These are phyloP conservation scores for Capsicum baccatum DNA, from an alignment of 257 asterid genomes.

Conservation along the genomic window DNA sequence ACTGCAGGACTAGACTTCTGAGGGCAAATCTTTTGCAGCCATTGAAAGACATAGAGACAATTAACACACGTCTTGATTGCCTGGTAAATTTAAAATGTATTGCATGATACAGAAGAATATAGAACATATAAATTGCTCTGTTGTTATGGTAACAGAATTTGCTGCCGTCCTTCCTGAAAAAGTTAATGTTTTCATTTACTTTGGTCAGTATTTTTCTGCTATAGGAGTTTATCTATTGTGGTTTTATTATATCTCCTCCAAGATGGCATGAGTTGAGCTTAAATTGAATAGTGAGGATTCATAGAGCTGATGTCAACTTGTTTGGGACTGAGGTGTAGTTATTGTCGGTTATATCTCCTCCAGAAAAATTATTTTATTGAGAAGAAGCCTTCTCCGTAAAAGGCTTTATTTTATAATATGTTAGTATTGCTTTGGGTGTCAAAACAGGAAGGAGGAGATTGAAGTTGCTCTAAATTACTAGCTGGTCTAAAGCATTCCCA, in stretches of 20 bases:
- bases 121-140: not conserved
- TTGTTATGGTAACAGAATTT: not conserved
- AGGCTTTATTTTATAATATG: not conserved
- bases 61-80: constrained; percentile 92
- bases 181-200: not conserved
- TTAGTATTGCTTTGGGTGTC: constrained; percentile 4
- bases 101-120: not conserved
- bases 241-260: not conserved
- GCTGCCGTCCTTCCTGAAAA: not conserved
- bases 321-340: constrained; percentile 3
- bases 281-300: not conserved
- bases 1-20: constrained; percentile 91
- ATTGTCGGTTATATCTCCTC: not conserved
- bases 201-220: not conserved
- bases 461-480: not conserved
- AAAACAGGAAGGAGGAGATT: constrained; percentile 13
- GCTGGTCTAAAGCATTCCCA: not conserved
- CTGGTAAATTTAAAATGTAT: constrained; percentile 56
- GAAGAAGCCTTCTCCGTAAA: not conserved
- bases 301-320: not conserved
- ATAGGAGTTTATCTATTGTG: constrained; percentile 1
- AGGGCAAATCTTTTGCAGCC: constrained; percentile 99
- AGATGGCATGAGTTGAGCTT: not conserved
- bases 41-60: constrained; percentile 88
- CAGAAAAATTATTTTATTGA: not conserved